Percentiles rank a stretch among this genome's conserved stretches.
phyloP scores from a whole-genome alignment of 2,329 filamentous ascomycete genomes.

The Diaporthe amygdali region DNA sequence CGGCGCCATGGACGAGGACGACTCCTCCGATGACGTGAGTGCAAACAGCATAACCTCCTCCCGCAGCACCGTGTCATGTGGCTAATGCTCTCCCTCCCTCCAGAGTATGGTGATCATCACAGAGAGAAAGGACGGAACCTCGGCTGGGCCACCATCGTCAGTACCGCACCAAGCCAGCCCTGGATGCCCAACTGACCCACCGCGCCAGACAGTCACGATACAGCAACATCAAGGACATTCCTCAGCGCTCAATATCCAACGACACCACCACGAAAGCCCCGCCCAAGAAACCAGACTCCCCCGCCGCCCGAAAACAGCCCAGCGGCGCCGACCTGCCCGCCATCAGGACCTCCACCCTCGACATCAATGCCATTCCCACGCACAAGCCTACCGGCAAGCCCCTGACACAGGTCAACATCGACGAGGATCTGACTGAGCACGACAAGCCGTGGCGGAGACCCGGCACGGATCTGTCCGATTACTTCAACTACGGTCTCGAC shows the following conservation, averaged over 20 bases:
- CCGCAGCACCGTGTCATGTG: neutral
- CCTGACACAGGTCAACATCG: conserved; percentile 76
- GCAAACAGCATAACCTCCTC: neutral
- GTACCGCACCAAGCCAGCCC: conserved; percentile 31
- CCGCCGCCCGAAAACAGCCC: conserved; percentile 10
- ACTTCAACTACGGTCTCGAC: conserved; percentile 99
- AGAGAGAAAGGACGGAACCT: conserved; percentile 68
- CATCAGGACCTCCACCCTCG: conserved; percentile 80
- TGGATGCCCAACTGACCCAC: neutral
- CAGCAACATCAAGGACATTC: conserved; percentile 70
- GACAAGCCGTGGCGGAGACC: conserved; percentile 96
- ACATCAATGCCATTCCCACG: conserved; percentile 81
- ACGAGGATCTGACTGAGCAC: conserved; percentile 75
- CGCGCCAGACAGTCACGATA: conserved; percentile 61
- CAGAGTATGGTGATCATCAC: conserved; percentile 74
- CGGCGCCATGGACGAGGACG: conserved; percentile 65
- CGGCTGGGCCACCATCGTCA: conserved; percentile 63
- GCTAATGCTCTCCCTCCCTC: conserved; percentile 5
- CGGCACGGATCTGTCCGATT: conserved; percentile 92
- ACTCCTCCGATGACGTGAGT: conserved; percentile 45
- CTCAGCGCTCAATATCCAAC: conserved; percentile 61
- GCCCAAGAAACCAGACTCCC: conserved; percentile 39
- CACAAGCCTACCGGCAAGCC: conserved; percentile 84
- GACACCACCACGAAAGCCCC: conserved; percentile 53
- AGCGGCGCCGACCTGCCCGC: conserved; percentile 50